Conservation (phyloP, 176 grass and related monocot genomes). For the Stipa capillata region DNA sequence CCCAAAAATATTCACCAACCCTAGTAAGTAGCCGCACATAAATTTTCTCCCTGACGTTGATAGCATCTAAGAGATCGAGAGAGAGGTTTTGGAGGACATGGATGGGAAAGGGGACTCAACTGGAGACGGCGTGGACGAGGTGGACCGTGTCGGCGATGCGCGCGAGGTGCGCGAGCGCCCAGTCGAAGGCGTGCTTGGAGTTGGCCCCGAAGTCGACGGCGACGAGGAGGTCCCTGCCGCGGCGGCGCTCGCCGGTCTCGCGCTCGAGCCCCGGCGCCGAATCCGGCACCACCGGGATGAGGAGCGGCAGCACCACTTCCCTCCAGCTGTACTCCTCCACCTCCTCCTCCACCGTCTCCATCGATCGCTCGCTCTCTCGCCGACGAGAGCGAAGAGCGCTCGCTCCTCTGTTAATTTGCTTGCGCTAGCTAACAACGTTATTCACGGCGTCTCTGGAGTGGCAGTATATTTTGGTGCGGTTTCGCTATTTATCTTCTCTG, state of each 20-base stretch:
- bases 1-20: neutral
- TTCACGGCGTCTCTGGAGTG: neutral
- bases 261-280: constrained; percentile 61
- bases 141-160: constrained; percentile 84
- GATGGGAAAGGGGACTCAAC: constrained; percentile 25
- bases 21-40: neutral
- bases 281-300: constrained; percentile 51
- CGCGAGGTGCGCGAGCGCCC: constrained; percentile 69
- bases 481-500: no score
- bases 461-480: no score
- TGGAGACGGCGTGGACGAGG: constrained; percentile 70
- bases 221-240: constrained; percentile 67
- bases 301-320: constrained; percentile 68
- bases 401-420: neutral
- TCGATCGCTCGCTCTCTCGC: neutral
- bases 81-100: neutral
- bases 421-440: neutral
- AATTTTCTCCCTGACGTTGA: neutral
- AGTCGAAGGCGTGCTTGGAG: constrained; percentile 83
- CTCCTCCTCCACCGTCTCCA: constrained; percentile 65
- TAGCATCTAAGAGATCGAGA: neutral
- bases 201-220: constrained; percentile 86
- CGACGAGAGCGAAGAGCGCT: neutral
- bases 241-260: constrained; percentile 72
- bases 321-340: constrained; percentile 85